Conservation (phyloP, 192 early-diverging fungal species). For the Globomyces pollinis-pini region DNA sequence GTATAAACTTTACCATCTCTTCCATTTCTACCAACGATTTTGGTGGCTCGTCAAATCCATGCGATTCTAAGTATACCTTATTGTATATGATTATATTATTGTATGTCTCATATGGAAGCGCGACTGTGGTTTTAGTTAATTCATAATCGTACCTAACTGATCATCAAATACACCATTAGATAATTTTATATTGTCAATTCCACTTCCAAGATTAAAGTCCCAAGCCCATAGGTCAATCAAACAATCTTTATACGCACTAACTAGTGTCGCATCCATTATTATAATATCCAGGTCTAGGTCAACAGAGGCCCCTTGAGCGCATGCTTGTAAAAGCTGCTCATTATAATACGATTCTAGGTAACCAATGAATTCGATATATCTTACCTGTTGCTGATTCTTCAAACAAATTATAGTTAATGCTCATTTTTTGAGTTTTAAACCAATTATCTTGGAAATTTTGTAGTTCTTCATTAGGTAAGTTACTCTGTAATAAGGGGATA, state of each 20-base stretch:
- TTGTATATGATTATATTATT: neutral
- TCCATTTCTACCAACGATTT: neutral
- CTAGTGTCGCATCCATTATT: neutral
- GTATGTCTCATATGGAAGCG: neutral
- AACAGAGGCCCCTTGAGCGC: neutral
- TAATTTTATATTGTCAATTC: neutral
- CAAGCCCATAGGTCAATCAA: slow-evolving; percentile 6
- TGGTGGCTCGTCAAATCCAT: slow-evolving; percentile 1
- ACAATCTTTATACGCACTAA: neutral
- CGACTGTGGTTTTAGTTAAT: too few species aligned
- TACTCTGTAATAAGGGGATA: neutral
- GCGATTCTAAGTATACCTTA: neutral
- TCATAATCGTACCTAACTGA: too few species aligned
- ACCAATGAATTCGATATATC: neutral
- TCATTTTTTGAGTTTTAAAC: neutral
- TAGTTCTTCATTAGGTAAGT: slow-evolving; percentile 2
- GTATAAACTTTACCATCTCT: slow-evolving; percentile 4
- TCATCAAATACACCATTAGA: neutral
- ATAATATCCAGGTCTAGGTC: neutral
- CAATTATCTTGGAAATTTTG: neutral
- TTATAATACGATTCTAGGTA: neutral
- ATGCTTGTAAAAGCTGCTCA: neutral
- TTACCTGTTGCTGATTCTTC: neutral
- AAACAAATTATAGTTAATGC: neutral
- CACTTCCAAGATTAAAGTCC: slow-evolving; percentile 3